phyloP scores from a whole-genome alignment of 1,139 yeast genomes.

The Geotrichum histeridarum region DNA sequence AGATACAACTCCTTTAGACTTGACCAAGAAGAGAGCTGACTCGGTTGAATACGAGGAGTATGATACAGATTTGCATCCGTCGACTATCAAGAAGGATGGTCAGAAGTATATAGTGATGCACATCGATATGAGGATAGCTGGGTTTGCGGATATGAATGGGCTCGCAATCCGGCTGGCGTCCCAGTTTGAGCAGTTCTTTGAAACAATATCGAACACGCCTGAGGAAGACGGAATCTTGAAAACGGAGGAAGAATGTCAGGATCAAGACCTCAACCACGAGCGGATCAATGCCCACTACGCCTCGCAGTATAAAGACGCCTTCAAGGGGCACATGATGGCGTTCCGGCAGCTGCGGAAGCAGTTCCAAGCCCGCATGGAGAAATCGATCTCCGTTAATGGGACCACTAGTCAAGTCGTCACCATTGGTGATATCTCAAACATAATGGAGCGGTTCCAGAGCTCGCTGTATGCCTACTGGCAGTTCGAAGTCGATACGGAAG shows the following conservation, averaged over 20 bases:
- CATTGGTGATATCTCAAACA: conserved; percentile 20
- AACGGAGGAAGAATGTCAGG: conserved; percentile 17
- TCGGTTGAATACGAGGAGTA: conserved; percentile 4
- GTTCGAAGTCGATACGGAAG: conserved; percentile 19
- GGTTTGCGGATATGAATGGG: conserved; percentile 23
- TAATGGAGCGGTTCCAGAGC: conserved; percentile 22
- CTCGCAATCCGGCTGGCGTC: conserved; percentile 21
- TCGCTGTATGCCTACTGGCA: conserved; percentile 24
- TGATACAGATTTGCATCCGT: neutral
- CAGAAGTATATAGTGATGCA: conserved; percentile 21
- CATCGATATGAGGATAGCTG: conserved; percentile 23
- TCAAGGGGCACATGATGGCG: conserved; percentile 24
- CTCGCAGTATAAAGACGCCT: conserved; percentile 18
- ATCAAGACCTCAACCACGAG: conserved; percentile 2
- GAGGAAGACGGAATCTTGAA: conserved; percentile 19
- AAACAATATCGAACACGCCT: conserved; percentile 17
- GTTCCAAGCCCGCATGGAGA: conserved; percentile 16
- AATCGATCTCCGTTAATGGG: conserved; percentile 14
- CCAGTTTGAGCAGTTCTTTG: conserved; percentile 22
- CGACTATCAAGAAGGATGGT: conserved; percentile 1
- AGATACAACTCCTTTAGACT: neutral
- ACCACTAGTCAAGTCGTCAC: conserved; percentile 13
- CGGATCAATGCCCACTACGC: conserved; percentile 12
- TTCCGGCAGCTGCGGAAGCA: conserved; percentile 22
- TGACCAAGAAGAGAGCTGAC: conserved; percentile 5